Percentiles rank a stretch among this genome's conserved stretches.
These are phyloP conservation scores for Rhodomyrtus psidioides DNA, from an alignment of 441 rosid species.

Conservation along the genomic window DNA sequence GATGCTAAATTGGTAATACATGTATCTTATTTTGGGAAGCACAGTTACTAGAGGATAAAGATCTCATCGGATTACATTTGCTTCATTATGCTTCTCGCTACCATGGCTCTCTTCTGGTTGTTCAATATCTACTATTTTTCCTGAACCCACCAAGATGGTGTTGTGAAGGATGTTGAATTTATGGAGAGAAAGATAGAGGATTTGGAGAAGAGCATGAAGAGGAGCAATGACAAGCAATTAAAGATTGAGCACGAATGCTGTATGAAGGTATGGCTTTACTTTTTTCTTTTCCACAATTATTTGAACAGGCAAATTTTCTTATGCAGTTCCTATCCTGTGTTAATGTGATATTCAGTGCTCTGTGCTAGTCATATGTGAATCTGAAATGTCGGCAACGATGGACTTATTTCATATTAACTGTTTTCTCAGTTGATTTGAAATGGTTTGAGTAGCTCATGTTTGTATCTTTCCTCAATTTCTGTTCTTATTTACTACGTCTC, in stretches of 20 bases:
- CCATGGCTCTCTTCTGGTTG: neutral
- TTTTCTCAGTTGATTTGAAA: neutral
- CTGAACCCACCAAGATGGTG: neutral
- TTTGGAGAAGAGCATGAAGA: slow-evolving; percentile 96
- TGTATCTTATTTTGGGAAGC: neutral
- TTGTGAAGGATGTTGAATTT: slow-evolving; percentile 80
- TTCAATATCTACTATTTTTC: neutral
- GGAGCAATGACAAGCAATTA: slow-evolving; percentile 95
- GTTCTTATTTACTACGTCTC: neutral
- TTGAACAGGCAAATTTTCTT: neutral
- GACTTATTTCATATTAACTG: neutral
- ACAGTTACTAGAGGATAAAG: neutral
- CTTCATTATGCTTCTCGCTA: neutral
- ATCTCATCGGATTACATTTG: neutral
- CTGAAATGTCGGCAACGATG: neutral
- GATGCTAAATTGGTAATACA: neutral
- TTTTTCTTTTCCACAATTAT: neutral
- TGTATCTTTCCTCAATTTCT: neutral
- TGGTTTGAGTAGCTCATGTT: neutral
- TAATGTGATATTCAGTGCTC: neutral
- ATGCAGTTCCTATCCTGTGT: neutral
- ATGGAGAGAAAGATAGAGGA: slow-evolving; percentile 78
- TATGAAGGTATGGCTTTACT: slow-evolving; percentile 40
- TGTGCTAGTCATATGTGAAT: neutral
- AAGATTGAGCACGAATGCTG: slow-evolving; percentile 83